A percentile compares a stretch with the other conserved stretches of the same genome.
These are phyloP conservation scores for Aquilaria yunnanensis DNA, from an alignment of 345 rosid genomes.

Conservation along the genomic window DNA sequence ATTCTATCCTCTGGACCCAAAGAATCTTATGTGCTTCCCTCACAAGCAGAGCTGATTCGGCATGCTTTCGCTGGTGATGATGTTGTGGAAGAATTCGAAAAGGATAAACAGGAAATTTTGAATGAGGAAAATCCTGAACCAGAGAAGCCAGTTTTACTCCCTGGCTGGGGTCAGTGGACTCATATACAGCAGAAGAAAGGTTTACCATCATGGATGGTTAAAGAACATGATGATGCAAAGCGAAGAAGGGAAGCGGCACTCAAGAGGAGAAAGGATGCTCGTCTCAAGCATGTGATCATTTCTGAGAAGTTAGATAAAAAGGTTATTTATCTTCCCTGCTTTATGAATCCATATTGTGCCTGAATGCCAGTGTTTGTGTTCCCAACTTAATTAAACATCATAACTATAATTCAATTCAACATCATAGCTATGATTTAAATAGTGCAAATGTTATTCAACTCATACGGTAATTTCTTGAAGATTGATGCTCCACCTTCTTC, in stretches of 20 bases:
- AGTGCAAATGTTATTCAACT: no score
- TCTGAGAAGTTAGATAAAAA: slow-evolving; percentile 83
- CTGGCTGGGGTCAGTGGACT: slow-evolving; percentile 98
- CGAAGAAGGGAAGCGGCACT: slow-evolving; percentile 62
- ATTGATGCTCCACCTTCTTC: no score
- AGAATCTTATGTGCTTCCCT: slow-evolving; percentile 62
- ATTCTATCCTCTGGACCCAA: slow-evolving; percentile 44
- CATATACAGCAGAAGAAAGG: slow-evolving; percentile 70
- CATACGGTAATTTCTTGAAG: no score
- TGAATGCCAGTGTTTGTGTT: no score
- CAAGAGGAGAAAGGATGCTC: slow-evolving; percentile 81
- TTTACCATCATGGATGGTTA: slow-evolving; percentile 71
- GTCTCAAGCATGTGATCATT: slow-evolving; percentile 65
- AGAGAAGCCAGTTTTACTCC: slow-evolving; percentile 69
- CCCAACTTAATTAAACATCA: no score
- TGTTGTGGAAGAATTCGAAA: slow-evolving; percentile 71
- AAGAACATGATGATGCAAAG: slow-evolving; percentile 65
- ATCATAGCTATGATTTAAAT: no score
- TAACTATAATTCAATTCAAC: no score
- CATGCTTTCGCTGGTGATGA: slow-evolving; percentile 95
- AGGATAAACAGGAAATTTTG: slow-evolving; percentile 59
- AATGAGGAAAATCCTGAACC: slow-evolving; percentile 77
- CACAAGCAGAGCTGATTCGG: slow-evolving; percentile 81
- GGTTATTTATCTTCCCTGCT: slow-evolving; percentile 32
- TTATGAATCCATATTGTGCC: no score